phyloP scores from a whole-genome alignment of 2,329 filamentous ascomycete species.

The Xylariaceae sp. region DNA sequence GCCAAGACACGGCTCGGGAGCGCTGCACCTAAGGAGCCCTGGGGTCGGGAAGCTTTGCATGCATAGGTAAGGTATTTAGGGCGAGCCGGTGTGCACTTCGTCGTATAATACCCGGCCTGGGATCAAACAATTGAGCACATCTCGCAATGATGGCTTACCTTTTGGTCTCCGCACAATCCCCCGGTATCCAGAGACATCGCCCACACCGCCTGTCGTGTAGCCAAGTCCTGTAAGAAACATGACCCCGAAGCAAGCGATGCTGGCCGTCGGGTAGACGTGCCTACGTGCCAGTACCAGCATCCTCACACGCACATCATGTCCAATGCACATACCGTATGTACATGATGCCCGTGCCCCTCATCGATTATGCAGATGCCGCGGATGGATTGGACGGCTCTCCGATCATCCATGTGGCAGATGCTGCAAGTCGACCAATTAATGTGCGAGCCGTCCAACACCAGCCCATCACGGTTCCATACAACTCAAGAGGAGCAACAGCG shows the following conservation, averaged over 20 bases:
- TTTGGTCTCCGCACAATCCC: not conserved
- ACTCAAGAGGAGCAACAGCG: too few relatives aligned
- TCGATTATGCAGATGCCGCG: too few relatives aligned
- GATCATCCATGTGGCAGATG: too few relatives aligned
- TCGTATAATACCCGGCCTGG: not conserved
- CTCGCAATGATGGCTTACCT: constrained; percentile 1
- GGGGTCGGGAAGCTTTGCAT: constrained; percentile 10
- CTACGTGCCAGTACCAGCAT: constrained; percentile 13
- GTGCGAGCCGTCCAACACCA: too few relatives aligned
- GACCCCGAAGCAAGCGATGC: constrained; percentile 8
- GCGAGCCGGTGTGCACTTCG: too few relatives aligned
- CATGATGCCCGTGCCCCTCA: too few relatives aligned
- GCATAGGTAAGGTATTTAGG: too few relatives aligned
- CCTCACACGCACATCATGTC: too few relatives aligned
- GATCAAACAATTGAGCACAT: not conserved
- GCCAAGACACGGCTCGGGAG: constrained; percentile 20
- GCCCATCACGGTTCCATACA: too few relatives aligned
- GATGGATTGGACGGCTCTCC: too few relatives aligned
- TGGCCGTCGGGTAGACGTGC: constrained; percentile 20
- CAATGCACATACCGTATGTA: too few relatives aligned
- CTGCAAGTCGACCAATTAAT: too few relatives aligned
- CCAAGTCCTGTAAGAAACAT: constrained; percentile 9
- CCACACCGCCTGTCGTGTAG: constrained; percentile 1
- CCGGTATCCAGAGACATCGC: constrained; percentile 5
- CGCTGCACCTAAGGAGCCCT: constrained; percentile 8